phyloP scores from a whole-genome alignment of 208 protist species.

The Lotmaria passim region DNA sequence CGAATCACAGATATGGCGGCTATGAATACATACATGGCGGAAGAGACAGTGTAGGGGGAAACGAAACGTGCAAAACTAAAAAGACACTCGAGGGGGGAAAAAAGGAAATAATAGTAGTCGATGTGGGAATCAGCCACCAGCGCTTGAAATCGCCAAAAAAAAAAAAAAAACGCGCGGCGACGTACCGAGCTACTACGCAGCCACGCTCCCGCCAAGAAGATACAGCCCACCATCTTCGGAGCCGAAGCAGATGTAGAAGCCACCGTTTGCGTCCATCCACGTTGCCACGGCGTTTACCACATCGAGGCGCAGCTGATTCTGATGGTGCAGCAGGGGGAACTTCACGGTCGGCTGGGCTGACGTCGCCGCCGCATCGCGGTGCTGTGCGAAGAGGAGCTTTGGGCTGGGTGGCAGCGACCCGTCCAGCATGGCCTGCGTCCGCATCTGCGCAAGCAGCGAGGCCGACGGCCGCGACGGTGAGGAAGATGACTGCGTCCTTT shows the following conservation, averaged over 20 bases:
- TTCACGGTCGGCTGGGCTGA: neutral
- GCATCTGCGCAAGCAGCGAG: constrained; percentile 16
- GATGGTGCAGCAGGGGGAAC: constrained; percentile 28
- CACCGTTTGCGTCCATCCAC: constrained; percentile 48
- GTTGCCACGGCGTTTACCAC: constrained; percentile 75
- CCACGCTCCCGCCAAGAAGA: constrained; percentile 41
- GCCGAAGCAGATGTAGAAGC: constrained; percentile 53
- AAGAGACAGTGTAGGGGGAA: too few relatives aligned
- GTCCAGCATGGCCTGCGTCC: constrained; percentile 25
- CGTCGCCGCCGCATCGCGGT: neutral
- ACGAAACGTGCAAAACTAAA: too few relatives aligned
- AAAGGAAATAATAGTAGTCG: too few relatives aligned
- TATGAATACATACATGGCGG: too few relatives aligned
- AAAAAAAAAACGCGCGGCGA: too few relatives aligned
- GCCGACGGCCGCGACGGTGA: neutral
- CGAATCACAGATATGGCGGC: too few relatives aligned
- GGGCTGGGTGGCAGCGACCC: constrained; percentile 14
- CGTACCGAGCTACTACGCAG: neutral
- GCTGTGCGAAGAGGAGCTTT: constrained; percentile 17
- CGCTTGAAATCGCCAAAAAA: too few relatives aligned
- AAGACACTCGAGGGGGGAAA: too few relatives aligned
- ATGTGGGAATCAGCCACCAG: too few relatives aligned
- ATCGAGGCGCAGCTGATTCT: constrained; percentile 50
- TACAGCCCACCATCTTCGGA: constrained; percentile 61
- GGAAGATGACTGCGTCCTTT: neutral